Conservation (phyloP, 1,139 yeast genomes). For the Saccharomyces hybrid region DNA sequence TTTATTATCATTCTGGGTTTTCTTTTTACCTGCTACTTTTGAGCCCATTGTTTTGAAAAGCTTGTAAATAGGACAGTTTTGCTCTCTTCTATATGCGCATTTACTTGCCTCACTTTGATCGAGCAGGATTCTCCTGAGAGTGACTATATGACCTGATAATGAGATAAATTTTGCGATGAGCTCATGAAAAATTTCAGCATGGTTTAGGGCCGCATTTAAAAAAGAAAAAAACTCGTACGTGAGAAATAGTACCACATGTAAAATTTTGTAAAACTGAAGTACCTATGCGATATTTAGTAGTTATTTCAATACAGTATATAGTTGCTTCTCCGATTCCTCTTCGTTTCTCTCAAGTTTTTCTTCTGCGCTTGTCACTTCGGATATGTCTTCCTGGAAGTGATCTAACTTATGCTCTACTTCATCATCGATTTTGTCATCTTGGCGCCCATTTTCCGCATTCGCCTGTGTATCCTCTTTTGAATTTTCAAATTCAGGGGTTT, state of each 20-base stretch:
- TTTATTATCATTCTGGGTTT: neutral
- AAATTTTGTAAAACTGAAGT: neutral
- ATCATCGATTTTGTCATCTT: slow-evolving; percentile 16
- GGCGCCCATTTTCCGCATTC: slow-evolving; percentile 10
- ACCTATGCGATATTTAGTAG: slow-evolving; percentile 12
- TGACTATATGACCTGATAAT: neutral
- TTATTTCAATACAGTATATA: slow-evolving; percentile 13
- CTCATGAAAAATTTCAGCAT: neutral
- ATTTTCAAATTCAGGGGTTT: neutral
- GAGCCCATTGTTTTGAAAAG: neutral
- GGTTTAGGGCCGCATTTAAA: neutral
- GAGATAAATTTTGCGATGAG: neutral
- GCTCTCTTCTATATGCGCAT: neutral
- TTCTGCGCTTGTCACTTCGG: slow-evolving; percentile 1
- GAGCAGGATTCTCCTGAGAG: neutral
- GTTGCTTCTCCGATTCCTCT: slow-evolving; percentile 11
- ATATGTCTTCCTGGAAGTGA: neutral
- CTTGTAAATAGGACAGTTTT: neutral
- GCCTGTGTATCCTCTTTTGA: slow-evolving; percentile 6
- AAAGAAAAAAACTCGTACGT: neutral
- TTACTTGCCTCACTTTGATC: neutral
- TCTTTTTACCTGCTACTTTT: neutral
- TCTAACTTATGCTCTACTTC: slow-evolving; percentile 5
- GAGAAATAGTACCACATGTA: neutral
- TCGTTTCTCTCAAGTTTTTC: slow-evolving; percentile 16